Percentiles rank a stretch among this genome's conserved stretches.
phyloP scores from a whole-genome alignment of 495 filamentous ascomycete genomes.

The Penicillium paxilli region DNA sequence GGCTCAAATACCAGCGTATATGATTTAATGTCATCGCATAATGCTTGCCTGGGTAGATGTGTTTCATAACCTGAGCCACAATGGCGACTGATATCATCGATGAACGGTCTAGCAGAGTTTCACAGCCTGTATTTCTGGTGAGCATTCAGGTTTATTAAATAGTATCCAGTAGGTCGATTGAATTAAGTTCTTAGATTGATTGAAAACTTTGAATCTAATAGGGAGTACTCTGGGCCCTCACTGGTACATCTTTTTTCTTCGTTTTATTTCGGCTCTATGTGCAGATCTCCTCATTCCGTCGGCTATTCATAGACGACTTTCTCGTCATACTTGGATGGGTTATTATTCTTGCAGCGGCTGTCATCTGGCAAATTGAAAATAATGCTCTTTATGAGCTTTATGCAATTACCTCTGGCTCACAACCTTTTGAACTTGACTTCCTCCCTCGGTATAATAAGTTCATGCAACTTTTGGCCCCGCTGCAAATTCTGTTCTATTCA shows the following conservation, averaged over 20 bases:
- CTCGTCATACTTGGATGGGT: constrained; percentile 22
- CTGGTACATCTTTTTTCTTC: constrained; percentile 18
- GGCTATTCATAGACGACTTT: constrained; percentile 21
- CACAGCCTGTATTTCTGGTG: background rate
- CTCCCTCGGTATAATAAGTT: constrained; percentile 8
- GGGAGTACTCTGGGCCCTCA: constrained; percentile 16
- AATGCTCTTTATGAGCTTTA: constrained; percentile 12
- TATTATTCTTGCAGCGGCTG: constrained; percentile 20
- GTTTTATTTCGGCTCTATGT: constrained; percentile 20
- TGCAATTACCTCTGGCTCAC: constrained; percentile 2
- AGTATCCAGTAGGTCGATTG: too few species aligned
- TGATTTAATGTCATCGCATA: background rate
- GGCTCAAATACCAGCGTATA: too few species aligned
- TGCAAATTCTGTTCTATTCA: constrained; percentile 22
- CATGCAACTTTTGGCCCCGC: constrained; percentile 11
- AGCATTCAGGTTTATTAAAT: background rate
- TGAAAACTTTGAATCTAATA: background rate
- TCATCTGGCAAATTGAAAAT: constrained; percentile 20
- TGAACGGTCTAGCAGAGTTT: background rate
- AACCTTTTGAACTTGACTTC: constrained; percentile 3
- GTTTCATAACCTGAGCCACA: background rate
- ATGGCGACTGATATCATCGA: background rate
- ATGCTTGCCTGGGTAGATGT: background rate
- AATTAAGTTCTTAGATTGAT: too few species aligned
- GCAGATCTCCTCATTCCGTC: constrained; percentile 20